Percentiles rank a stretch among this genome's conserved stretches.
Conservation (phyloP, 345 rosid genomes). For the Hevea brasiliensis region DNA sequence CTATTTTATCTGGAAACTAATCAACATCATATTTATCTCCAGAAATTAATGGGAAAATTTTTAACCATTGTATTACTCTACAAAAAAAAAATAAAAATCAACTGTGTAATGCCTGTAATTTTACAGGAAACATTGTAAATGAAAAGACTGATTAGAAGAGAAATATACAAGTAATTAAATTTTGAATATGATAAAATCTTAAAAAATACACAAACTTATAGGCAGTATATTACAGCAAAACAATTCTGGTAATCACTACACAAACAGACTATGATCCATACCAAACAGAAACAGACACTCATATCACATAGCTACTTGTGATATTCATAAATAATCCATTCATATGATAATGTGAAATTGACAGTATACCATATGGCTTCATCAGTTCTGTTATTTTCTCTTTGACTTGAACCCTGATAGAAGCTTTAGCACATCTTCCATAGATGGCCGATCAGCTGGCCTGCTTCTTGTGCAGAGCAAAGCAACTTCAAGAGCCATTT, state of each 20-base stretch:
- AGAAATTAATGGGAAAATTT: no score
- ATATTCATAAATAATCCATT: slow-evolving; percentile 9
- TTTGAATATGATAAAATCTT: neutral
- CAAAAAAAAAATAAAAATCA: neutral
- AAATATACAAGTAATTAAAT: no score
- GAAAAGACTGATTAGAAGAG: neutral
- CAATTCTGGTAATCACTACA: slow-evolving; percentile 5
- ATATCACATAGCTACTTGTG: slow-evolving; percentile 20
- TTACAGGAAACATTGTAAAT: neutral
- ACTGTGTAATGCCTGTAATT: neutral
- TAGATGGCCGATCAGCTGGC: slow-evolving; percentile 54
- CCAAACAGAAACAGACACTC: slow-evolving; percentile 22
- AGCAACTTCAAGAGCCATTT: slow-evolving; percentile 62
- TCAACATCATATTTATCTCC: neutral
- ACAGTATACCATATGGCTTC: neutral
- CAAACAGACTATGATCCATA: neutral
- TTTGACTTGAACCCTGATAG: slow-evolving; percentile 41
- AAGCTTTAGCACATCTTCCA: slow-evolving; percentile 67
- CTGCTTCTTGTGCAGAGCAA: slow-evolving; percentile 63
- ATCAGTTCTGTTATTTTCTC: slow-evolving; percentile 26
- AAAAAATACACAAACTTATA: slow-evolving; percentile 10
- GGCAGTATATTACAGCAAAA: slow-evolving; percentile 20
- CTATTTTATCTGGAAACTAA: neutral
- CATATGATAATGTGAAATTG: slow-evolving; percentile 2
- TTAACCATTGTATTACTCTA: no score